Base-by-base conservation (phyloP, 148 eudicot species). In the Selenicereus undatus region DNA sequence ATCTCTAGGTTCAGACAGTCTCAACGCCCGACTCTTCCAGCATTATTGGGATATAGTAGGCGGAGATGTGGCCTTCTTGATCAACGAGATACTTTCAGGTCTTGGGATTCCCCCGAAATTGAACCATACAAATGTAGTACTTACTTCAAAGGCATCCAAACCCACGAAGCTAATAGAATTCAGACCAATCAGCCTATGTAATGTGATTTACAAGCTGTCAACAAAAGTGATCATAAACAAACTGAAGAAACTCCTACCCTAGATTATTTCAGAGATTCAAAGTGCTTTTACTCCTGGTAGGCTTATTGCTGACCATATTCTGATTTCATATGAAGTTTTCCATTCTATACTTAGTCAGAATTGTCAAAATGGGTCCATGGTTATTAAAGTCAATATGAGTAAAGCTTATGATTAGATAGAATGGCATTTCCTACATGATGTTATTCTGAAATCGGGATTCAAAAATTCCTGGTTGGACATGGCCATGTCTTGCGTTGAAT, bases 351-450 rank as follows among this genome's bases (percentile, higher is more conserved):
- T 69, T 12, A 0, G 58, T 0, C 10, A 1, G 73, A 45, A 3
- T 36, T 39, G 9, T 21, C 16, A 3, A 3, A 13, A 27, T 0
- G 81, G 64, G 1, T 43, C 16, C n/a, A 11, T 78, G 36, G 73
- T 74, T 0, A 11, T 78, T 3, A 69, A 78, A 18, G 42, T 78
- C 0, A 75, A 78, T 70, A 79, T 70, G 75, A 30, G 45, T 2
- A 78, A 78, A 21, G 80, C 80, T 0, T 78, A 42, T 42, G 80
- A 78, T 24, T 1, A 73, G 3, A 73, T 78, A 7, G 73, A 78
- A 26, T 78, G 54, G 39, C 3, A 1, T n/a, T 77, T n/a, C 21
- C 32, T 77, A 16, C 24, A 12, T 4, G 22, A 4, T 0, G 52
- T 77, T 1, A 77, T 77, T 71, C 0, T 10, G 1, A 3, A 4